phyloP scores from a whole-genome alignment of 73 alveolate species.

The Tetrahymena borealis region DNA sequence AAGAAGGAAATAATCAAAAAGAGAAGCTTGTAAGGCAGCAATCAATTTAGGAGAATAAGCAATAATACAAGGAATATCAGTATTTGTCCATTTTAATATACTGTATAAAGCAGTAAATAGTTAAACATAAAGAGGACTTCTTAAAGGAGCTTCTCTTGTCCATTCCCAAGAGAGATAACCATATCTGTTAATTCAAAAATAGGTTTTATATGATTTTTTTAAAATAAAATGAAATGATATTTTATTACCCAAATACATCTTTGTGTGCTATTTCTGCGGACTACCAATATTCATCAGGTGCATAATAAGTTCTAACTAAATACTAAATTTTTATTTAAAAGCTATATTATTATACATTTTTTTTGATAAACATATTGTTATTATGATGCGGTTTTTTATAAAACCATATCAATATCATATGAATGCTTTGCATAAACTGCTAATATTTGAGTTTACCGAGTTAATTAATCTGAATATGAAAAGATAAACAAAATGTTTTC shows the following conservation, averaged over 20 bases:
- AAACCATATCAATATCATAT: too few relatives aligned
- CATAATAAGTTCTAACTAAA: background rate
- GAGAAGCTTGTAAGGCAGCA: background rate
- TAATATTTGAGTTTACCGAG: background rate
- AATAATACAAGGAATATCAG: background rate
- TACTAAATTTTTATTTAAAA: background rate
- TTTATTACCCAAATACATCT: background rate
- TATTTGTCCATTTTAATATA: background rate
- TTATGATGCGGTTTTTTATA: too few relatives aligned
- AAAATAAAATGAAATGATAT: background rate
- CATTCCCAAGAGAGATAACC: background rate
- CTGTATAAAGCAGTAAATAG: background rate
- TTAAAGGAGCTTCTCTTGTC: background rate
- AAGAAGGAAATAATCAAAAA: background rate
- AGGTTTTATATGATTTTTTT: background rate
- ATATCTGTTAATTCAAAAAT: background rate
- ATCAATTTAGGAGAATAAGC: background rate
- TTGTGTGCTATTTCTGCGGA: background rate
- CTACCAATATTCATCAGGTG: background rate
- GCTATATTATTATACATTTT: background rate
- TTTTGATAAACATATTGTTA: background rate
- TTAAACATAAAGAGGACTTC: background rate
- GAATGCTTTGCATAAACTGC: background rate
- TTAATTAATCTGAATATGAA: background rate
- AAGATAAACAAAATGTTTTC: background rate